phyloP scores from a whole-genome alignment of 2,329 filamentous ascomycete genomes.

The Madurella fahalii region DNA sequence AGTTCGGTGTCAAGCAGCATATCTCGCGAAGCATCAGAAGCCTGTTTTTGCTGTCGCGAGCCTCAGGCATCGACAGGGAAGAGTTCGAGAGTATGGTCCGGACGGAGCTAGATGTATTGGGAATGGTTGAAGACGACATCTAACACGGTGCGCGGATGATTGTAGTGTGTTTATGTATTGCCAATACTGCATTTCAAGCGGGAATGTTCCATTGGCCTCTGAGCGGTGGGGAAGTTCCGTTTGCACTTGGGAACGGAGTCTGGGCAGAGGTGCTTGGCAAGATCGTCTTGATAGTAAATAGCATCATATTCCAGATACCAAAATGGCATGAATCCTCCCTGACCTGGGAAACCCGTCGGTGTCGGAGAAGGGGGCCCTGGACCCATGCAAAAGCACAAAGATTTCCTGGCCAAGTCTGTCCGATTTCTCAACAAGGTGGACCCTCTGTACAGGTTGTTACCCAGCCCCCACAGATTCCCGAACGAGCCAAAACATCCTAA shows the following conservation, averaged over 20 bases:
- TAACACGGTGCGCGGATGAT: background rate
- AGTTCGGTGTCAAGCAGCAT: constrained; percentile 74
- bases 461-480: too few relatives aligned
- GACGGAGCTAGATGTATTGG: constrained; percentile 66
- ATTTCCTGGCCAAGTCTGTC: too few relatives aligned
- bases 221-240: background rate
- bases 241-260: background rate
- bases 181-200: background rate
- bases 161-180: background rate
- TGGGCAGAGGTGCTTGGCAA: background rate
- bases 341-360: too few relatives aligned
- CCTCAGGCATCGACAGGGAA: constrained; percentile 66
- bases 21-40: constrained; percentile 74
- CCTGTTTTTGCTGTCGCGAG: constrained; percentile 65
- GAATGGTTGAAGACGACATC: constrained; percentile 59
- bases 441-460: too few relatives aligned
- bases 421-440: too few relatives aligned
- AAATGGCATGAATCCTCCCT: too few relatives aligned
- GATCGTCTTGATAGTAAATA: too few relatives aligned
- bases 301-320: too few relatives aligned
- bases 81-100: constrained; percentile 72
- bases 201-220: background rate
- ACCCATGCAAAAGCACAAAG: too few relatives aligned
- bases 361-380: too few relatives aligned
- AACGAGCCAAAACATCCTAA: too few relatives aligned